Percentiles rank a stretch among this genome's conserved stretches.
Conservation (phyloP, 352 stramenopile species). For the Pythium sp. region DNA sequence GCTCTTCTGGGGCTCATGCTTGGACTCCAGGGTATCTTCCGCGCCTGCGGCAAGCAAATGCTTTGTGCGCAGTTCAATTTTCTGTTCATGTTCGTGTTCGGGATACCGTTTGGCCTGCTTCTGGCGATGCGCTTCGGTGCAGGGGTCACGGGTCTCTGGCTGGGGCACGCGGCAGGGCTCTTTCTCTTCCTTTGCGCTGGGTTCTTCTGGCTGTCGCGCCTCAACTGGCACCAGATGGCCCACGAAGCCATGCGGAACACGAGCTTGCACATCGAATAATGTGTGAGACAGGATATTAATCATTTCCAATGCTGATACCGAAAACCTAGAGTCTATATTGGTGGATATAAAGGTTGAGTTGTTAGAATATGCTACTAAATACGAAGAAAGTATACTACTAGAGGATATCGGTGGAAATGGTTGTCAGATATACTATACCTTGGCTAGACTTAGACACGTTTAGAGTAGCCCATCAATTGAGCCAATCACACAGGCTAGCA, state of each 20-base stretch:
- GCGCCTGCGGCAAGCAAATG: conserved; percentile 21
- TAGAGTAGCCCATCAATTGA: neutral
- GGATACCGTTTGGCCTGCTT: conserved; percentile 20
- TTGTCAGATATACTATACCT: neutral
- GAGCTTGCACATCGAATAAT: conserved; percentile 6
- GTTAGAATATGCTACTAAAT: conserved; percentile 4
- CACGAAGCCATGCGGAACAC: conserved; percentile 19
- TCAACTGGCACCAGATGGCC: conserved; percentile 15
- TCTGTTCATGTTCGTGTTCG: conserved; percentile 22
- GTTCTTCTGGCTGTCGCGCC: conserved; percentile 18
- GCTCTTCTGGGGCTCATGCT: conserved; percentile 16
- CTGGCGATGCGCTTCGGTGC: conserved; percentile 17
- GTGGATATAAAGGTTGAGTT: neutral
- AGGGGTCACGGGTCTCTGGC: conserved; percentile 26
- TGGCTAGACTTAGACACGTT: neutral
- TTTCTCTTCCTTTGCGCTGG: conserved; percentile 15
- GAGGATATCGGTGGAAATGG: neutral
- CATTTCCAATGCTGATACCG: neutral
- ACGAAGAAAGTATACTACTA: neutral
- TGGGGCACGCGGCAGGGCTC: conserved; percentile 20
- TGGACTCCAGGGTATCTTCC: conserved; percentile 16
- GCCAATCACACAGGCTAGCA: conserved; percentile 16
- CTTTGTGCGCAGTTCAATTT: conserved; percentile 22
- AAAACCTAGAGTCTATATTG: neutral
- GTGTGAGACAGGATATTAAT: too few relatives aligned